phyloP scores from a whole-genome alignment of 805 yeast species.

The Huiozyma sinensis region DNA sequence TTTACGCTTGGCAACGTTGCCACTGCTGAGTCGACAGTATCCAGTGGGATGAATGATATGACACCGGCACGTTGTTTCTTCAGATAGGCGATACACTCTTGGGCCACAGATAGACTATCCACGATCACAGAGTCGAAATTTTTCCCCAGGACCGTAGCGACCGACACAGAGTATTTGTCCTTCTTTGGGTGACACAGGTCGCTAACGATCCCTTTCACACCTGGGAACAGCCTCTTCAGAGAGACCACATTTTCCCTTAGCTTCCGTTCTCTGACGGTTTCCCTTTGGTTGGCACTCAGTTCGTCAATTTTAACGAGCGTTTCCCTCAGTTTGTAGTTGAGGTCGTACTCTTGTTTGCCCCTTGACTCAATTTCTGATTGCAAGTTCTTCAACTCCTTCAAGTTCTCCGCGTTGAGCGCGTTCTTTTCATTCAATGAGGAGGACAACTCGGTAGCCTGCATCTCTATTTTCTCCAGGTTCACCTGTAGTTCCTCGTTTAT shows the following conservation, averaged over 20 bases:
- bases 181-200: constrained; percentile 74
- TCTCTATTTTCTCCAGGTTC: constrained; percentile 24
- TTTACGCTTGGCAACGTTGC: constrained; percentile 31
- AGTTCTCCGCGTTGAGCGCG: constrained; percentile 11
- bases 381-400: constrained; percentile 29
- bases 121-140: constrained; percentile 79
- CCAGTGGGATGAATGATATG: constrained; percentile 82
- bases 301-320: constrained; percentile 56
- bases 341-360: constrained; percentile 41
- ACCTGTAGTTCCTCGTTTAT: constrained; percentile 28
- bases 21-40: constrained; percentile 57
- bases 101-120: constrained; percentile 56
- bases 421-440: constrained; percentile 32
- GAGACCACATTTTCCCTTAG: constrained; percentile 63
- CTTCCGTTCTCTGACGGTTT: constrained; percentile 55
- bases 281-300: constrained; percentile 65
- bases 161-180: constrained; percentile 60
- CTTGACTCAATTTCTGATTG: constrained; percentile 32
- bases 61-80: constrained; percentile 79
- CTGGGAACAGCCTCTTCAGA: constrained; percentile 66
- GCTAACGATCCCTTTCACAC: constrained; percentile 71
- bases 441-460: constrained; percentile 24
- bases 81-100: constrained; percentile 65
- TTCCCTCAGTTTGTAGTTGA: constrained; percentile 55
- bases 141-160: constrained; percentile 67